phyloP scores from a whole-genome alignment of 148 eudicot genomes.

The Suaeda aralocaspica region DNA sequence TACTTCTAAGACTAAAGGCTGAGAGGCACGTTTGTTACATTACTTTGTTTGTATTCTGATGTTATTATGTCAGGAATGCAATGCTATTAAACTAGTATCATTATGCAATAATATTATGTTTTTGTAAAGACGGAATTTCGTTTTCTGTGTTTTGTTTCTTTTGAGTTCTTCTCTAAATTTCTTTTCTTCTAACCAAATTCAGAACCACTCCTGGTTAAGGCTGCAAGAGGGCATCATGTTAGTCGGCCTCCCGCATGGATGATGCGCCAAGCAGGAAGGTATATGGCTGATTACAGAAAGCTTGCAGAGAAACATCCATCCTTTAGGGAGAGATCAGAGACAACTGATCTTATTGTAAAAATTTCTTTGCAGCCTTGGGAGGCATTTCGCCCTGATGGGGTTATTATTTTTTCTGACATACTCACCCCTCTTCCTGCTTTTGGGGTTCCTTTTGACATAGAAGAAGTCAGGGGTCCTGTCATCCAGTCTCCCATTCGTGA shows the following conservation, averaged over 20 bases:
- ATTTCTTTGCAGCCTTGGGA: slow-evolving; percentile 99
- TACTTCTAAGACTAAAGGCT: too few species aligned
- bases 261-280: slow-evolving; percentile 99
- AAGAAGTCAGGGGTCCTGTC: slow-evolving; percentile 95
- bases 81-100: too few species aligned
- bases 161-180: not conserved
- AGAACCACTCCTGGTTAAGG: slow-evolving; percentile 89
- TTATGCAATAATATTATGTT: too few species aligned
- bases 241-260: slow-evolving; percentile 98
- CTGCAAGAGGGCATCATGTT: slow-evolving; percentile 82
- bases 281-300: slow-evolving; percentile 96
- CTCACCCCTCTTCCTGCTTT: slow-evolving; percentile 98
- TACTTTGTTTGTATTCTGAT: too few species aligned
- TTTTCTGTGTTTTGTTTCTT: not conserved
- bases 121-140: not conserved
- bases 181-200: slow-evolving; percentile 12
- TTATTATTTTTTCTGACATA: slow-evolving; percentile 94
- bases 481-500: slow-evolving; percentile 86
- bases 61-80: too few species aligned
- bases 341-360: slow-evolving; percentile 97
- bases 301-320: slow-evolving; percentile 95
- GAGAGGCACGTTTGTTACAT: too few species aligned
- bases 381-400: slow-evolving; percentile 96
- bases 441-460: slow-evolving; percentile 98
- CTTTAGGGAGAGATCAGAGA: slow-evolving; percentile 98